Conservation (phyloP, 1,139 yeast genomes). For the Suhomyces maxii region DNA sequence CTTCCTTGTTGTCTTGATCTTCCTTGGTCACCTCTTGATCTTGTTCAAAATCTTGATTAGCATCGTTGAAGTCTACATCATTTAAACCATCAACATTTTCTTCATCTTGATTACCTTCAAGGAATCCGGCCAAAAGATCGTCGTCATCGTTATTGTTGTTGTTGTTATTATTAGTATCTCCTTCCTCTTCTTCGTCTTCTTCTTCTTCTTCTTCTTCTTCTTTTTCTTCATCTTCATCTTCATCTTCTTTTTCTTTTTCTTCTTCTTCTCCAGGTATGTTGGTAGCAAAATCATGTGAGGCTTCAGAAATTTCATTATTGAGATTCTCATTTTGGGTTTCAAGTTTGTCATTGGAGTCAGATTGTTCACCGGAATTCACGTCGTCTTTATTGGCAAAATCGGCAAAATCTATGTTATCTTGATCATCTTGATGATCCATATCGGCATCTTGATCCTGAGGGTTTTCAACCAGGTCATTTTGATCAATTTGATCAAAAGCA, state of each 20-base stretch:
- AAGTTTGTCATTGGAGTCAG: not conserved
- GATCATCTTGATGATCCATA: not conserved
- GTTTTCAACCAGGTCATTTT: not conserved
- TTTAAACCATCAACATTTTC: slow-evolving; percentile 2
- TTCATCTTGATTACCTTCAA: slow-evolving; percentile 1
- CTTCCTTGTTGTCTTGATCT: not conserved
- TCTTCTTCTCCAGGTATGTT: slow-evolving; percentile 3
- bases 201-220: no score
- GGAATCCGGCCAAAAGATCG: slow-evolving; percentile 8
- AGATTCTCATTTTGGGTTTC: not conserved
- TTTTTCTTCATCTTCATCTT: not conserved
- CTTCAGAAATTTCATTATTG: not conserved
- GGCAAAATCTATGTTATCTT: slow-evolving; percentile 1
- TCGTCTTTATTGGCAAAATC: slow-evolving; percentile 2
- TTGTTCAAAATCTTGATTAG: not conserved
- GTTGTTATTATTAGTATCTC: no score
- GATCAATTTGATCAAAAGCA: slow-evolving; percentile 5
- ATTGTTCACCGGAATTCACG: not conserved
- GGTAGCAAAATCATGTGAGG: slow-evolving; percentile 1
- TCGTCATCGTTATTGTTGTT: slow-evolving; percentile 1
- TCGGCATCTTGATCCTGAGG: not conserved
- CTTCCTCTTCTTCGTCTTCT: not conserved
- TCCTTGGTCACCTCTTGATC: not conserved
- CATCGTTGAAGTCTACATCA: slow-evolving; percentile 1
- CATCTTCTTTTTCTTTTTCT: not conserved